phyloP scores from a whole-genome alignment of 192 early-diverging fungal genomes.

The Coemansia sp. region DNA sequence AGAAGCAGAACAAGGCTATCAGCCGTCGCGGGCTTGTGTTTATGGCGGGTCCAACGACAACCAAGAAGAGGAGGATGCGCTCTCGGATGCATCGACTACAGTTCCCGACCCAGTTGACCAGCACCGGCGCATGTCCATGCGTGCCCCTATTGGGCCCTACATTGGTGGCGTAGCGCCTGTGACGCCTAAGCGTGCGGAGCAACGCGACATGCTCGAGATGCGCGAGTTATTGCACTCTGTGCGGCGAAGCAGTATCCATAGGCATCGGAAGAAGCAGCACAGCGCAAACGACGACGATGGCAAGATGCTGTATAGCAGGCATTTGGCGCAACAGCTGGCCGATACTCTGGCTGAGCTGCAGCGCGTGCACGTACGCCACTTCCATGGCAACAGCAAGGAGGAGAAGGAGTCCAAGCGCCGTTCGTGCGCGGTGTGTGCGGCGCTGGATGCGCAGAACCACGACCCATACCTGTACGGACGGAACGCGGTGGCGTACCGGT shows the following conservation, averaged over 20 bases:
- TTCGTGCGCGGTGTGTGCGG: constrained; percentile 30
- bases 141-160: constrained; percentile 26
- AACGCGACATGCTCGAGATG: constrained; percentile 24
- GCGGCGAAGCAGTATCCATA: constrained; percentile 12
- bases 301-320: constrained; percentile 11
- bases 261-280: not conserved
- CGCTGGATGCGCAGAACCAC: constrained; percentile 44
- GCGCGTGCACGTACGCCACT: constrained; percentile 37
- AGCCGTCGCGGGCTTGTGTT: not conserved
- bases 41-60: not conserved
- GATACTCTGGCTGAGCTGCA: constrained; percentile 44
- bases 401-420: too few species aligned
- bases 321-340: constrained; percentile 38
- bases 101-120: constrained; percentile 19
- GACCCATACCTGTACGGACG: constrained; percentile 49
- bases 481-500: constrained; percentile 37
- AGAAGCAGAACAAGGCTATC: not conserved
- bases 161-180: not conserved
- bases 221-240: constrained; percentile 34
- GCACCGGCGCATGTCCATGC: constrained; percentile 7
- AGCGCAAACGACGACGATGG: constrained; percentile 1
- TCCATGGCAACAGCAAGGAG: constrained; percentile 8
- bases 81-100: constrained; percentile 49
- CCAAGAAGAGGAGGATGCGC: constrained; percentile 3
- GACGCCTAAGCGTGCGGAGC: not conserved